Conservation (phyloP, 495 filamentous ascomycete genomes). For the Neurospora sp. region DNA sequence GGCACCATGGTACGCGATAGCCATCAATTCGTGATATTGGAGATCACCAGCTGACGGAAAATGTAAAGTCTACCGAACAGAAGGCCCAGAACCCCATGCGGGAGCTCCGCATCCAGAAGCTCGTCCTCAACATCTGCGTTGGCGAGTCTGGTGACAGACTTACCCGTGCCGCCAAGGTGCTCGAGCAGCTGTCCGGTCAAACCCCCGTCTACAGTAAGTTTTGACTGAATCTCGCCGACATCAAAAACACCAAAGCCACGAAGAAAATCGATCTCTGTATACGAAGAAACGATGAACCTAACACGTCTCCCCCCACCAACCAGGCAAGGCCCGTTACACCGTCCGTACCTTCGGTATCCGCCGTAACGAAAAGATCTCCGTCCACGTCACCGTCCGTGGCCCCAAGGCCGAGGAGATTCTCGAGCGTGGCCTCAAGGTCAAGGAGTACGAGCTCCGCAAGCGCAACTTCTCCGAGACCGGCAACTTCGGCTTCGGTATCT, state of each 20-base stretch:
- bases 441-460: constrained; percentile 99
- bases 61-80: constrained; percentile 35
- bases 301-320: not conserved
- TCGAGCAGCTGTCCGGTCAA: constrained; percentile 98
- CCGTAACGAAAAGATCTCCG: constrained; percentile 99
- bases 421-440: constrained; percentile 99
- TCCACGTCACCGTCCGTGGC: constrained; percentile 98
- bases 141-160: constrained; percentile 99
- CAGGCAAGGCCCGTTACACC: constrained; percentile 99
- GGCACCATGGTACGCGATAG: constrained; percentile 18
- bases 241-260: too few relatives aligned
- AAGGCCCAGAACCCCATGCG: constrained; percentile 96
- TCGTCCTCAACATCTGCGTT: constrained; percentile 99
- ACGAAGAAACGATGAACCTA: not conserved
- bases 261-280: not conserved
- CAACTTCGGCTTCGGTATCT: constrained; percentile 99
- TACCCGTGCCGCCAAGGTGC: constrained; percentile 98
- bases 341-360: constrained; percentile 99
- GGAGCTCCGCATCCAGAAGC: constrained; percentile 99
- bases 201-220: constrained; percentile 94
- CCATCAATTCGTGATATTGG: not conserved
- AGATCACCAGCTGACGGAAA: constrained; percentile 8
- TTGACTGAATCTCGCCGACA: not conserved
- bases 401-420: constrained; percentile 99
- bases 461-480: constrained; percentile 99